Conservation (phyloP, 2,329 filamentous ascomycete genomes). For the Pezicula neosporulosa region DNA sequence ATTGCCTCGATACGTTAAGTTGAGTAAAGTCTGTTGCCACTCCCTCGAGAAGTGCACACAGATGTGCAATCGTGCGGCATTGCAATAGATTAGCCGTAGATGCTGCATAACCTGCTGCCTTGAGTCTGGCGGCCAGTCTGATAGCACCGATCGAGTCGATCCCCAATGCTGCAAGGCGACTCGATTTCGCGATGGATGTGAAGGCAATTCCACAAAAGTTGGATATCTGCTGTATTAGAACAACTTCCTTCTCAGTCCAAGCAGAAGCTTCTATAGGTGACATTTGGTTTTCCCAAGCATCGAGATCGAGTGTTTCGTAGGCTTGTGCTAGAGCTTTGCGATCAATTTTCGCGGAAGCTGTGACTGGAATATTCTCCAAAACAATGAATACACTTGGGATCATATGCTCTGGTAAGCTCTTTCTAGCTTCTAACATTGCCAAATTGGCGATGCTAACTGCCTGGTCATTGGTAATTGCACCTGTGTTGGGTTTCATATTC, state of each 20-base stretch:
- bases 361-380: conserved; percentile 20
- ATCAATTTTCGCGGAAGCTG: conserved; percentile 25
- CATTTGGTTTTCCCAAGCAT: neutral
- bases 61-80: neutral
- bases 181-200: neutral
- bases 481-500: neutral
- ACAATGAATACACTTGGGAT: conserved; percentile 24
- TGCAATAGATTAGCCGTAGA: neutral
- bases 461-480: conserved; percentile 5
- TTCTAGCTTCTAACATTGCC: conserved; percentile 17
- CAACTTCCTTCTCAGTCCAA: neutral
- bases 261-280: neutral
- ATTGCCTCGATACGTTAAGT: neutral
- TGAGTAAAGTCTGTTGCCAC: neutral
- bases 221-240: neutral
- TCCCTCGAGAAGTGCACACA: conserved; percentile 8
- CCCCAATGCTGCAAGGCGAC: neutral
- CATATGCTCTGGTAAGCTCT: conserved; percentile 23
- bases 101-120: neutral
- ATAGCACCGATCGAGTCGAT: neutral
- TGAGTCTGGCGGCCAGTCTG: neutral
- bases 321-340: conserved; percentile 4
- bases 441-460: conserved; percentile 21
- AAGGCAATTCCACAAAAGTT: neutral
- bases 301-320: neutral